Evolutionary conservation across 1,284 basidiomycete species (phyloP).

Genomic region (Ganoderma multipileum): DNA sequence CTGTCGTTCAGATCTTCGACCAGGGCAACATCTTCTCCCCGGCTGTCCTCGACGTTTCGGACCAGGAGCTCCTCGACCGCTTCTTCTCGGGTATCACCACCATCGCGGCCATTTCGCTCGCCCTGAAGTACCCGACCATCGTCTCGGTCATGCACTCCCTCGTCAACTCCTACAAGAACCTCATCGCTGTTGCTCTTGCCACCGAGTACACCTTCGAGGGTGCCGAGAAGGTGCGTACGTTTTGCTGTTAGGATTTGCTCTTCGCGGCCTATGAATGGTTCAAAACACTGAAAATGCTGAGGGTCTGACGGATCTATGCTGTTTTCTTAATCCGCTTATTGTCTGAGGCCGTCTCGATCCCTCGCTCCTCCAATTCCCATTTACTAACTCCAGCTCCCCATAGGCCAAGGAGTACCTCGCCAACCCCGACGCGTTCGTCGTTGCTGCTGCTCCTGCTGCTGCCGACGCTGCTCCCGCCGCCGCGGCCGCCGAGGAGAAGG

Average conservation of each 20-base stretch:
- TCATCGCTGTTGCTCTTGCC: constrained; percentile 88
- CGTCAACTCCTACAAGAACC: constrained; percentile 99
- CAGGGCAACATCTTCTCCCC: constrained; percentile 91
- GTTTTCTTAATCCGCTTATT: constrained; percentile 42
- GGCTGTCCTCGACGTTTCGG: constrained; percentile 93
- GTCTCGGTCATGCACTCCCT: constrained; percentile 94
- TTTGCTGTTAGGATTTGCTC: constrained; percentile 10
- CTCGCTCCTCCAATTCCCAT: constrained; percentile 31
- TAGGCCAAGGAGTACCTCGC: constrained; percentile 96
- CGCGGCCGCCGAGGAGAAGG: constrained; percentile 58
- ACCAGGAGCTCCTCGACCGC: constrained; percentile 88
- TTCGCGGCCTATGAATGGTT: constrained; percentile 46
- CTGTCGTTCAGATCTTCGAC: constrained; percentile 93
- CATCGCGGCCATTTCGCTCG: constrained; percentile 95
- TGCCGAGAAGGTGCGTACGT: constrained; percentile 82
- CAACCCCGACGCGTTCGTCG: constrained; percentile 96
- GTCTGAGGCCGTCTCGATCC: constrained; percentile 36
- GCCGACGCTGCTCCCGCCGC: constrained; percentile 59
- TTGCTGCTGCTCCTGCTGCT: constrained; percentile 71
- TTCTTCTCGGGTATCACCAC: constrained; percentile 96
- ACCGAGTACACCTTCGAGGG: constrained; percentile 98
- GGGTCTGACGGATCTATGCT: constrained; percentile 55
- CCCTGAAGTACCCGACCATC: constrained; percentile 95
- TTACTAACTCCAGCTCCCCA: constrained; percentile 35
- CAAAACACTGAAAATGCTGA: constrained; percentile 87